Evolutionary conservation across 2,329 filamentous ascomycete genomes (phyloP), one percentile per base, ranked within the genome.

Genomic region (Paraphoma chrysanthemicola): DNA sequence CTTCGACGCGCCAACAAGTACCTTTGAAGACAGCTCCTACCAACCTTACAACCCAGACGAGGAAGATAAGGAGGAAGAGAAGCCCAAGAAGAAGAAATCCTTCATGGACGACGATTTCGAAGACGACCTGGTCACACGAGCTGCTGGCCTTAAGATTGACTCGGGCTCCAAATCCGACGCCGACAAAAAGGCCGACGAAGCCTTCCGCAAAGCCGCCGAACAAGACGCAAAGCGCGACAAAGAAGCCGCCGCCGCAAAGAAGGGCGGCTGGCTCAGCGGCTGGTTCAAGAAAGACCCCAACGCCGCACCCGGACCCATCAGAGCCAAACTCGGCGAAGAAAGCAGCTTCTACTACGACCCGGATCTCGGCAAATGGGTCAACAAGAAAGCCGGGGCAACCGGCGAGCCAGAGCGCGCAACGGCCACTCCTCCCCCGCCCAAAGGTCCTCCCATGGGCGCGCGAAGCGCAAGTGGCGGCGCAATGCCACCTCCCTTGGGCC

Each of bases 351-450:
- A 94, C 65, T 99, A 95, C 70, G 95, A 99, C 72, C 90, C 93
- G 2, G 91, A 97, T n/a, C 85, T 97, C 50, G 96, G 96, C 81
- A 93, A 95, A 74, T 99, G 96, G 96, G 84, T 99, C 74, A 98
- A 99, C 81, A 97, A 97, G 82, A 97, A 97, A 74, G 87, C 87
- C 10, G 89, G 89, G 11, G 81, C 80, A 12, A 85, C 58, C 29
- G 28, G 29, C 7, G 88, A 90, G 8, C 80, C 85, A 3, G 85
- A 87, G 61, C 81, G 84, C 30, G 74, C 82, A 23, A 77, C 81
- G 28, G 79, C 81, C 45, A 88, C 93, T 0, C 91, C 94, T 1
- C 93, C 95, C 1, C 93, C 93, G 4, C 93, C 93, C 0, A 88
- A 85, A 65, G 53, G 82, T 79, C 59, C 82, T 76, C 54, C 73